Conservation (phyloP, 139 green algal genomes). For the Astrephomene gubernaculifera region DNA sequence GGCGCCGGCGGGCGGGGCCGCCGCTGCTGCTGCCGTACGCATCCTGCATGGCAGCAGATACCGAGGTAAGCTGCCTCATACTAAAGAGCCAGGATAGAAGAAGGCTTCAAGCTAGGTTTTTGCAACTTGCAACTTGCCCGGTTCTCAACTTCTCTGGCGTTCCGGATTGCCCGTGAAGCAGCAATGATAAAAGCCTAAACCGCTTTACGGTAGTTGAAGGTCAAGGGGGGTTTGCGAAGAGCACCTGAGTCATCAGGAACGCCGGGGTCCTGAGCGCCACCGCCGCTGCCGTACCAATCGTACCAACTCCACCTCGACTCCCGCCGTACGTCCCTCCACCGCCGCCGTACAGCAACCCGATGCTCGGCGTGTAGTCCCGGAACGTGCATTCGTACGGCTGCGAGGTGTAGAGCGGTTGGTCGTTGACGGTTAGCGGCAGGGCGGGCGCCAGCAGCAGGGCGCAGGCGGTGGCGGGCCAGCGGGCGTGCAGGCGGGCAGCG, state of each 20-base stretch:
- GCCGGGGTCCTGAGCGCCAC: constrained; percentile 32
- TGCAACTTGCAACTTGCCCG: too few relatives aligned
- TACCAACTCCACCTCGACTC: too few relatives aligned
- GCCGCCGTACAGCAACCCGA: constrained; percentile 35
- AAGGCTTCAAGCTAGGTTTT: too few relatives aligned
- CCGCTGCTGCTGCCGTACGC: constrained; percentile 16
- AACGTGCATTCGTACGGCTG: constrained; percentile 40
- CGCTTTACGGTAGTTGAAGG: too few relatives aligned
- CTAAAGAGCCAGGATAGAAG: too few relatives aligned
- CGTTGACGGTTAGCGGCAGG: constrained; percentile 9
- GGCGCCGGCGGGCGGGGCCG: background rate
- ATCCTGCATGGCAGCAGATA: too few relatives aligned
- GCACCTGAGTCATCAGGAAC: constrained; percentile 27
- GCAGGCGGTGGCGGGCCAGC: background rate
- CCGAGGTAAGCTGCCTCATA: too few relatives aligned
- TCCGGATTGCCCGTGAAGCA: too few relatives aligned
- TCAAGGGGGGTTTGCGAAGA: too few relatives aligned
- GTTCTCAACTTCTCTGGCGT: too few relatives aligned
- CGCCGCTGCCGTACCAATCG: constrained; percentile 26
- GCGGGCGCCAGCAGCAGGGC: constrained; percentile 25
- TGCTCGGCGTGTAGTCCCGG: constrained; percentile 37
- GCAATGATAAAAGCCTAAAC: too few relatives aligned
- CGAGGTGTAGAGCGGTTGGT: background rate
- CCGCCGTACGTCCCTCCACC: too few relatives aligned
- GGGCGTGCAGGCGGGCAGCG: background rate